phyloP scores from a whole-genome alignment of 768 basidiomycete species.

The Boletellus sp. region DNA sequence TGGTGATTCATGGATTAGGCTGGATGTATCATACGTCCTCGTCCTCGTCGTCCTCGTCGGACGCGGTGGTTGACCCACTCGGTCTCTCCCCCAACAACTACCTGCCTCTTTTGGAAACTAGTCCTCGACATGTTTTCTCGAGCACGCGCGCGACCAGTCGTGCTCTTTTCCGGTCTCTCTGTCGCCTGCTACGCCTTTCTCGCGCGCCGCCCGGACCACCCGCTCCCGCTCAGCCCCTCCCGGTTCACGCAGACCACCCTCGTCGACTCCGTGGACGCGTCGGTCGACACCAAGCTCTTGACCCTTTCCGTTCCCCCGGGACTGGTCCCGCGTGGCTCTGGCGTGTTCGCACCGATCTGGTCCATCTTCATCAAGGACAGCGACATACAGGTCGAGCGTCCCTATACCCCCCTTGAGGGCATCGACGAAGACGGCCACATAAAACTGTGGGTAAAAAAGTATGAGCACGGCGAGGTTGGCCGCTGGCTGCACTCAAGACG shows the following conservation, averaged over 20 bases:
- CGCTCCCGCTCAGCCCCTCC: constrained; percentile 42
- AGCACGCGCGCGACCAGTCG: constrained; percentile 8
- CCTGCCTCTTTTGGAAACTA: constrained; percentile 16
- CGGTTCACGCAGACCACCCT: constrained; percentile 59
- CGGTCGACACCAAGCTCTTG: constrained; percentile 60
- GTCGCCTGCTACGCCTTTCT: constrained; percentile 51
- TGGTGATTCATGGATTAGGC: constrained; percentile 22
- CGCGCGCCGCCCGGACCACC: constrained; percentile 42
- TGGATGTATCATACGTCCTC: too few species aligned
- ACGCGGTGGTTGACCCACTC: too few species aligned
- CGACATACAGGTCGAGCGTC: constrained; percentile 83
- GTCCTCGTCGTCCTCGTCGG: too few species aligned
- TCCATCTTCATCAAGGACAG: constrained; percentile 82
- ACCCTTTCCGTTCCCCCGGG: constrained; percentile 53
- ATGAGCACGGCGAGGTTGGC: constrained; percentile 74
- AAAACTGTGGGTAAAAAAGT: constrained; percentile 79
- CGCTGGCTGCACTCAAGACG: constrained; percentile 75
- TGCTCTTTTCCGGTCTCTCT: constrained; percentile 38
- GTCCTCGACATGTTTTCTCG: constrained; percentile 12
- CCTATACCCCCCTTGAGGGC: constrained; percentile 79
- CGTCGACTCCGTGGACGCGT: constrained; percentile 47
- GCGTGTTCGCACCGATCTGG: constrained; percentile 51
- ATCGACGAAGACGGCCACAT: constrained; percentile 64
- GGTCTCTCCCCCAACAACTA: constrained; percentile 10
- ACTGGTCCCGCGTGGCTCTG: constrained; percentile 27